Evolutionary conservation across 2,329 filamentous ascomycete species (phyloP).

Genomic region (Aspergillus transmontanensis): DNA sequence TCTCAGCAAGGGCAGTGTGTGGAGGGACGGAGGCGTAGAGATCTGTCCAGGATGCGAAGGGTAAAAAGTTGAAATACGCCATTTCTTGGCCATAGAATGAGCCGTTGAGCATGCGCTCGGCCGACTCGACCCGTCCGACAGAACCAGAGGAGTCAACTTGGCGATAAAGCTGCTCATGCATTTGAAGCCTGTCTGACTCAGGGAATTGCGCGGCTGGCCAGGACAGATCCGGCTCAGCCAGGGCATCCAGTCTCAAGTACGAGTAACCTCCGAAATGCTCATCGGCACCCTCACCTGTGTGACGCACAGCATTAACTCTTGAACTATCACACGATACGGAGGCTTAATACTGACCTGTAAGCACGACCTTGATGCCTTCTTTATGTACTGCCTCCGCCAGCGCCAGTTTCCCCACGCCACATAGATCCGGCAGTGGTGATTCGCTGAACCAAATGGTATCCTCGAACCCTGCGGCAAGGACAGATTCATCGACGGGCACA

Average conservation of each 20-base stretch:
- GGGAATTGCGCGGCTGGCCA: background rate
- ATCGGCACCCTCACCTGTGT: background rate
- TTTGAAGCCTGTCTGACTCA: too few species aligned
- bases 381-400: too few species aligned
- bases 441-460: too few species aligned
- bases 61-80: background rate
- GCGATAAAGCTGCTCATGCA: background rate
- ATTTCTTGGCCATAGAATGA: background rate
- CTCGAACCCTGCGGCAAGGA: too few species aligned
- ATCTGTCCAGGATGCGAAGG: conserved; percentile 26
- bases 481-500: too few species aligned
- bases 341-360: too few species aligned
- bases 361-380: too few species aligned
- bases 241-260: background rate
- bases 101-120: conserved; percentile 4
- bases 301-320: too few species aligned
- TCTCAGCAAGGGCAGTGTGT: conserved; percentile 13
- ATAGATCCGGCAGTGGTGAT: too few species aligned
- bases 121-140: background rate
- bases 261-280: background rate
- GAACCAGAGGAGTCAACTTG: background rate
- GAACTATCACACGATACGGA: too few species aligned
- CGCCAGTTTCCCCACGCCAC: too few species aligned
- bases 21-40: conserved; percentile 8
- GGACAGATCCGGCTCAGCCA: background rate